Base-by-base conservation (phyloP, 192 early-diverging fungal genomes). In the Coemansia sp. region DNA sequence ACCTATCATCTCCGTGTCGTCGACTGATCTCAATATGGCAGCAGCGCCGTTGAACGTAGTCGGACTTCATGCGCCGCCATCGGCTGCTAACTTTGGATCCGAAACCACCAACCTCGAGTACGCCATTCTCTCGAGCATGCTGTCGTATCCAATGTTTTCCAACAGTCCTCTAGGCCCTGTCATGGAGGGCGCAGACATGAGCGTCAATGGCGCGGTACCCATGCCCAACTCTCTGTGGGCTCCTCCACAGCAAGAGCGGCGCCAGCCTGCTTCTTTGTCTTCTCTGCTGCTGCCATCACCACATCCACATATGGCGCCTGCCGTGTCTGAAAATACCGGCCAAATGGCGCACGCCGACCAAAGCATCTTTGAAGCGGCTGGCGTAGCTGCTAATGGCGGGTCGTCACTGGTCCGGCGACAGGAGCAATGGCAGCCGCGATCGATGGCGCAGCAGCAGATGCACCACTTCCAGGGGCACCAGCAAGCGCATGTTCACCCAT, bases 51-150 rank as follows among this genome's bases (percentile, higher is more conserved):
- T 67, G 40, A 63, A 67, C 19, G 34, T 65, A 31, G 24, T 53
- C 40, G 40, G 62, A 36, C 64, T 70, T 46, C 77, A 62, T 21
- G 60, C 62, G 41, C 78, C 63, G 40, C 72, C 74, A 68, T 66
- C 64, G 14, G 29, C 59, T 21, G 50, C 57, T 19, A 72, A 67
- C 66, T 98, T 98, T 85, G 93, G 93, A 31, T 98, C 96, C 4
- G 93, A 93, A 59, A 83, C 92, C 34, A 87, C 91, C 66, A 96
- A 93, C 68, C 85, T 94, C 36, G 96, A 98, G 78, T 94, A 95
- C 70, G 88, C 91, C 2, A 90, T 97, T 40, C 77, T 97, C 24
- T 93, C 92, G 3, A 93, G 87, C 67, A 97, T 97, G 94, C 85
- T 97, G n/a, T 78, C 87, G 35, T 85, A 88, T 46, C 83, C 87